These are phyloP conservation scores for Cytospora piceae DNA, from an alignment of 2,329 filamentous ascomycete species.

Conservation along the genomic window DNA sequence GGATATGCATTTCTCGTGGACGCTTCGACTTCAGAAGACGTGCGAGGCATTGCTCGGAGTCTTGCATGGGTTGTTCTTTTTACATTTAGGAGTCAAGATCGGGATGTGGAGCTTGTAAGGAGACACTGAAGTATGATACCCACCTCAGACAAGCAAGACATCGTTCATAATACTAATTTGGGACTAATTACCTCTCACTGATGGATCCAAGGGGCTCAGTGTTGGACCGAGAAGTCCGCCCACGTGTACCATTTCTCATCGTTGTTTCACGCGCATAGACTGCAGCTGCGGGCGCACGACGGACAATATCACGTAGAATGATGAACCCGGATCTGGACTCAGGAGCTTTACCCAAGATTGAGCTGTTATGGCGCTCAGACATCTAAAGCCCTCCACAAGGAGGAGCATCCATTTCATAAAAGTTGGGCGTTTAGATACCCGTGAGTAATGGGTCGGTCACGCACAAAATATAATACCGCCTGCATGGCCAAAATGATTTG, in stretches of 20 bases:
- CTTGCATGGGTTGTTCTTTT: not conserved
- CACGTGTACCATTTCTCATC: not conserved
- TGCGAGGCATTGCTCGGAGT: slow-evolving; percentile 22
- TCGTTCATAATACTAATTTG: not conserved
- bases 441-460: not conserved
- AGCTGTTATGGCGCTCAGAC: no score
- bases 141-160: not conserved
- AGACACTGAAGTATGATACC: not conserved
- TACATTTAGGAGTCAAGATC: not conserved
- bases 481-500: not conserved
- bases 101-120: slow-evolving; percentile 1
- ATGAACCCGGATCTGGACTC: no score
- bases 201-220: not conserved
- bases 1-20: not conserved
- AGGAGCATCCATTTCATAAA: not conserved
- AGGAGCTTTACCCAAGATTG: no score
- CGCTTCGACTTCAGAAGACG: not conserved
- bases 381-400: no score
- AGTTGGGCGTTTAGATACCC: not conserved
- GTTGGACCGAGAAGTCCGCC: not conserved
- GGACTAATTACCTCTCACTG: not conserved
- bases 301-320: no score
- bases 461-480: not conserved
- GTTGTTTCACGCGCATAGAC: no score
- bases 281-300: no score